phyloP scores from a whole-genome alignment of 495 filamentous ascomycete species.

The Talaromyces trachyspermus region DNA sequence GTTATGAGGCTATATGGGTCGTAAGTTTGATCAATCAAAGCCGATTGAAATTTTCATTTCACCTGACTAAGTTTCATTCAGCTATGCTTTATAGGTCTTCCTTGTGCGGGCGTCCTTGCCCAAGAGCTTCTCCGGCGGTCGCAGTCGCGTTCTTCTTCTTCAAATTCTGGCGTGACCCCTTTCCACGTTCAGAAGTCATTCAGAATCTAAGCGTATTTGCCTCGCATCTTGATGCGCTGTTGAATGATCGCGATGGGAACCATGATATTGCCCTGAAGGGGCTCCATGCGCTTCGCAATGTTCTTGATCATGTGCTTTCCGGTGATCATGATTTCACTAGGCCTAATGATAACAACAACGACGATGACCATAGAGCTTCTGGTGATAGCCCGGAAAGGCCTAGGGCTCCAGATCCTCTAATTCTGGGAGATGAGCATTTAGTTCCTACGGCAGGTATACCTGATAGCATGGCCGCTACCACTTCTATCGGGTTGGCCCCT shows the following conservation, averaged over 20 bases:
- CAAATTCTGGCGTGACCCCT: neutral
- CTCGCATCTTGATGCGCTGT: slow-evolving; percentile 16
- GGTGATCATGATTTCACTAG: neutral
- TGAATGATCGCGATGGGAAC: slow-evolving; percentile 16
- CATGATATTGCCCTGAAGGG: slow-evolving; percentile 16
- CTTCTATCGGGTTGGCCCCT: neutral
- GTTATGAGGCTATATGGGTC: neutral
- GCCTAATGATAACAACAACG: too few relatives aligned
- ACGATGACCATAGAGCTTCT: too few relatives aligned
- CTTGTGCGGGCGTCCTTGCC: slow-evolving; percentile 46
- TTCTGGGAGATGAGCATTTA: neutral
- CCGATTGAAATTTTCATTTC: neutral
- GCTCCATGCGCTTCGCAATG: slow-evolving; percentile 15
- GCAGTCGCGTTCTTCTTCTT: neutral
- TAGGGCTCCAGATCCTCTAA: neutral
- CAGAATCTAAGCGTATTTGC: slow-evolving; percentile 50
- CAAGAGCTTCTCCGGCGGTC: slow-evolving; percentile 39
- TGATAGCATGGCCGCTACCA: neutral
- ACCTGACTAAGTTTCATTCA: slow-evolving; percentile 5
- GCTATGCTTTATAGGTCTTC: slow-evolving; percentile 39
- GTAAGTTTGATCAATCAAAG: neutral
- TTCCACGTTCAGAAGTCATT: slow-evolving; percentile 43
- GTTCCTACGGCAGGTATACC: too few relatives aligned
- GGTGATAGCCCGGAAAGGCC: neutral
- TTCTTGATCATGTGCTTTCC: slow-evolving; percentile 21